Conservation (phyloP, 2,329 filamentous ascomycete species). For the Nemania sp. region DNA sequence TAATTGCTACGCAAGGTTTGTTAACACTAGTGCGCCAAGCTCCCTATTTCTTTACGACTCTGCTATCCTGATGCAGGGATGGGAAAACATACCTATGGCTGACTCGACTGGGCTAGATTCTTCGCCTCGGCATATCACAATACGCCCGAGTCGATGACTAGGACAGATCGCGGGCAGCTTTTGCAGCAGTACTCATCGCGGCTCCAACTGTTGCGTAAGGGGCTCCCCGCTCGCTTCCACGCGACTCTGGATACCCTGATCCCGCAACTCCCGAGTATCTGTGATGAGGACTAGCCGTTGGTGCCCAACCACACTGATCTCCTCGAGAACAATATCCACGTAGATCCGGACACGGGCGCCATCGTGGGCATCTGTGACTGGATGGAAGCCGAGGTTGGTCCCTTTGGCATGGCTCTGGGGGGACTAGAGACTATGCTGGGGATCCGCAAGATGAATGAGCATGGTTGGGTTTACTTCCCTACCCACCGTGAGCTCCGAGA, state of each 20-base stretch:
- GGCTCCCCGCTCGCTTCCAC: conserved; percentile 36
- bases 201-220: conserved; percentile 25
- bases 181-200: conserved; percentile 28
- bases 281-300: conserved; percentile 33
- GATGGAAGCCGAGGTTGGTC: conserved; percentile 32
- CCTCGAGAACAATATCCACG: conserved; percentile 43
- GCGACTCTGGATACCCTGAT: conserved; percentile 29
- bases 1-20: conserved; percentile 30
- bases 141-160: conserved; percentile 28
- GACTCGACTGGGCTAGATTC: conserved; percentile 29
- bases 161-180: conserved; percentile 28
- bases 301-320: conserved; percentile 39
- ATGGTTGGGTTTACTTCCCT: conserved; percentile 22
- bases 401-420: conserved; percentile 40
- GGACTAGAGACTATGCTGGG: conserved; percentile 40
- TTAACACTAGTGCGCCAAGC: conserved; percentile 3
- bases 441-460: conserved; percentile 21
- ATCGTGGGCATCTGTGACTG: conserved; percentile 40
- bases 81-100: conserved; percentile 22
- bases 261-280: conserved; percentile 32
- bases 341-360: conserved; percentile 33
- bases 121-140: conserved; percentile 38
- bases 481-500: conserved; percentile 20
- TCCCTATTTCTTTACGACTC: neutral
- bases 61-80: neutral